These are phyloP conservation scores for Penicillium aurantiogriseum DNA, from an alignment of 2,329 filamentous ascomycete species.

Conservation along the genomic window DNA sequence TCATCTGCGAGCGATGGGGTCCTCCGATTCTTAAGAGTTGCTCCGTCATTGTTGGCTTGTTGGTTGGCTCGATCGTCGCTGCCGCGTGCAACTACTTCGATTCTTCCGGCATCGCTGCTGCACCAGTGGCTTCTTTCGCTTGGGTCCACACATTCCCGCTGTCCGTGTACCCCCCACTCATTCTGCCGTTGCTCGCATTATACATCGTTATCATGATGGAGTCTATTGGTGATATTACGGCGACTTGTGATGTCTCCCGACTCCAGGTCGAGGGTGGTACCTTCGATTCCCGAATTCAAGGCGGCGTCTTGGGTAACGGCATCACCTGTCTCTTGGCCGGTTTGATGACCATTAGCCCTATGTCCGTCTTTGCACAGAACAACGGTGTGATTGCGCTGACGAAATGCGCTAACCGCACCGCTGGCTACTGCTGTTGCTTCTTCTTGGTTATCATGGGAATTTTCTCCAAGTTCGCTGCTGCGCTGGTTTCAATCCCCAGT, in stretches of 20 bases:
- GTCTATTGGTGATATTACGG: conserved; percentile 66
- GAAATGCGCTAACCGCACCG: conserved; percentile 65
- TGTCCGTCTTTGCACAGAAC: conserved; percentile 68
- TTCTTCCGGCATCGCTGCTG: conserved; percentile 55
- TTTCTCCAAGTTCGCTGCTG: conserved; percentile 68
- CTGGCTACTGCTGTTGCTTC: conserved; percentile 64
- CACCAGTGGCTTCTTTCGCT: conserved; percentile 65
- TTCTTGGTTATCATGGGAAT: conserved; percentile 69
- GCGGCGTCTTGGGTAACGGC: conserved; percentile 65
- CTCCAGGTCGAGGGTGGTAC: conserved; percentile 62
- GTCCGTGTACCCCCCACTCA: conserved; percentile 63
- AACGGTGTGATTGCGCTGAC: conserved; percentile 69
- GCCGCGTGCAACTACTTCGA: conserved; percentile 67
- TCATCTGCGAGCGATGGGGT: conserved; percentile 67
- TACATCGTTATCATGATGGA: conserved; percentile 67
- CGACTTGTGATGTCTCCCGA: conserved; percentile 65
- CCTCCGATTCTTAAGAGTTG: conserved; percentile 69
- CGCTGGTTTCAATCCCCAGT: conserved; percentile 64
- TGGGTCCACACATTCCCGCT: conserved; percentile 70
- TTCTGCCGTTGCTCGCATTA: conserved; percentile 59
- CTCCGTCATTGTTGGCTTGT: conserved; percentile 62
- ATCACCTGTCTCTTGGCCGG: conserved; percentile 63
- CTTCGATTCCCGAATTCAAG: conserved; percentile 69
- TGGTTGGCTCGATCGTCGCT: conserved; percentile 67
- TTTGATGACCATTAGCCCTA: conserved; percentile 65